Evolutionary conservation across 306 rosid genomes (phyloP).

Genomic region (Alnus glutinosa): DNA sequence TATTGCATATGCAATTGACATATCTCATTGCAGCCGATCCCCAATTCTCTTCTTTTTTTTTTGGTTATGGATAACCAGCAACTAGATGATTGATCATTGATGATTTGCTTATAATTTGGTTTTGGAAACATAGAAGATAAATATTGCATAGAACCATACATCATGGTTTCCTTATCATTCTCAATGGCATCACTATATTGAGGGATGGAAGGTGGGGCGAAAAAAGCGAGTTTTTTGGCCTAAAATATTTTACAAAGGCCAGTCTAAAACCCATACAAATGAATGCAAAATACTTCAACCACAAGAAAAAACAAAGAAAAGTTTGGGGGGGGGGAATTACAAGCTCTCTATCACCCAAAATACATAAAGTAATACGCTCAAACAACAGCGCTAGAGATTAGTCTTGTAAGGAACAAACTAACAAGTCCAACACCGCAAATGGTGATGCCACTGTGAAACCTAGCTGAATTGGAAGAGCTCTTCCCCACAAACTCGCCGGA

Average conservation of each 20-base stretch:
- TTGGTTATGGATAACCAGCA: too few relatives aligned
- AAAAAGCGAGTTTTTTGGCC: background rate
- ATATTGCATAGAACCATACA: too few relatives aligned
- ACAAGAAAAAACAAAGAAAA: background rate
- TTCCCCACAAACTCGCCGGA: conserved; percentile 65
- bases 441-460: conserved; percentile 25
- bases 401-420: conserved; percentile 23
- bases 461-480: conserved; percentile 42
- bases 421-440: conserved; percentile 30
- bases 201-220: background rate
- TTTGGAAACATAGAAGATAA: too few relatives aligned
- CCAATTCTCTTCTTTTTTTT: too few relatives aligned
- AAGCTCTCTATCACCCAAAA: background rate
- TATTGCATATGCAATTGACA: too few relatives aligned
- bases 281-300: background rate
- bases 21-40: too few relatives aligned
- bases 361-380: conserved; percentile 7
- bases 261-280: background rate
- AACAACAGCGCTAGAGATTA: background rate
- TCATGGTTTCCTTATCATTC: too few relatives aligned
- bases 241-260: background rate
- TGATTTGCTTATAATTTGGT: too few relatives aligned
- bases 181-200: too few relatives aligned
- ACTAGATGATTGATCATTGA: too few relatives aligned
- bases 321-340: background rate